phyloP scores from a whole-genome alignment of 1,284 basidiomycete species.

The Sphaerobolus stellatus region DNA sequence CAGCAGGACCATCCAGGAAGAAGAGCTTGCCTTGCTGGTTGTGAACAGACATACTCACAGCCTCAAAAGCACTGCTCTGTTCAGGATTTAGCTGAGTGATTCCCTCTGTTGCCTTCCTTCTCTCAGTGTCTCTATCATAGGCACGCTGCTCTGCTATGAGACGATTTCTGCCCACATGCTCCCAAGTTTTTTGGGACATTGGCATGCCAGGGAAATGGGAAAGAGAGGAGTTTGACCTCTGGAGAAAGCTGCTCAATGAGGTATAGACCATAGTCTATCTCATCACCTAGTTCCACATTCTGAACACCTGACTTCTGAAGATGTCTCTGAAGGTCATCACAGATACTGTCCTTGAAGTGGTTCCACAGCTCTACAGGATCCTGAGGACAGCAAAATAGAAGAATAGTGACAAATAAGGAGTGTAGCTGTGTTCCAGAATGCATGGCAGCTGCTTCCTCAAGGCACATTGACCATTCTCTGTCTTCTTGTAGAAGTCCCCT shows the following conservation, averaged over 20 bases:
- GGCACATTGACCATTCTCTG: slow-evolving; percentile 41
- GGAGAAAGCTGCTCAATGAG: slow-evolving; percentile 34
- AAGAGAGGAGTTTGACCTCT: slow-evolving; percentile 22
- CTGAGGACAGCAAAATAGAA: slow-evolving; percentile 33
- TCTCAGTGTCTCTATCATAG: slow-evolving; percentile 29
- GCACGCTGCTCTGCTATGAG: slow-evolving; percentile 40
- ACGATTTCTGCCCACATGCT: slow-evolving; percentile 23
- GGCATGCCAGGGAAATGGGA: slow-evolving; percentile 34
- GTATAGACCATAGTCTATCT: slow-evolving; percentile 44
- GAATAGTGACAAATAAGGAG: slow-evolving; percentile 40
- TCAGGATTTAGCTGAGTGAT: slow-evolving; percentile 35
- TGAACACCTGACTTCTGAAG: neutral
- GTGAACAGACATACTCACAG: slow-evolving; percentile 32
- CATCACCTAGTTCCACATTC: slow-evolving; percentile 29
- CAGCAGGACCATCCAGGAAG: slow-evolving; percentile 48
- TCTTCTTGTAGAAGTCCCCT: slow-evolving; percentile 45
- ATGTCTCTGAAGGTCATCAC: slow-evolving; percentile 38
- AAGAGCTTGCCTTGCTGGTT: slow-evolving; percentile 29
- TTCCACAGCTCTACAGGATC: slow-evolving; percentile 38
- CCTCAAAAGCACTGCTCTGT: slow-evolving; percentile 35
- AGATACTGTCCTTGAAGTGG: slow-evolving; percentile 34
- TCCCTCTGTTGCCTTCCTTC: slow-evolving; percentile 13
- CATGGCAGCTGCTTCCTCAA: slow-evolving; percentile 42
- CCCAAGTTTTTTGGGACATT: slow-evolving; percentile 29
- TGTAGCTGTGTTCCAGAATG: slow-evolving; percentile 39